Conservation (phyloP, 768 basidiomycete genomes). For the Plicaturopsis crispa region DNA sequence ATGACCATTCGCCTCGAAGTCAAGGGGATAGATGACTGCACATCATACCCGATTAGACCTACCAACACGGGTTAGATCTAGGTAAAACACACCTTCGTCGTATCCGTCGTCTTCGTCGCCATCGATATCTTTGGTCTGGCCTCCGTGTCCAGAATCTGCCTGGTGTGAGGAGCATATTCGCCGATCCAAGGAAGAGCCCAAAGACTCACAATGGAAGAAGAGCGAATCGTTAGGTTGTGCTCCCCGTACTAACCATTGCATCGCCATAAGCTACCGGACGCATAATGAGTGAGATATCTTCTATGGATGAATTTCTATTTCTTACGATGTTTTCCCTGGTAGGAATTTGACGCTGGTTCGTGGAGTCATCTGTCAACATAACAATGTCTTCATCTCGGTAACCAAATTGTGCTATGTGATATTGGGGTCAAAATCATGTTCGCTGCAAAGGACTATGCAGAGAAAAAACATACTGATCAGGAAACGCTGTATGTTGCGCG, state of each 20-base stretch:
- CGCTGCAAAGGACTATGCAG: neutral
- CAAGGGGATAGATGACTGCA: slow-evolving; percentile 81
- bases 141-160: slow-evolving; percentile 89
- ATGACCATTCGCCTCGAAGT: slow-evolving; percentile 56
- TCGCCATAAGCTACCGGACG: slow-evolving; percentile 51
- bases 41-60: too few species aligned
- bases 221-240: slow-evolving; percentile 80
- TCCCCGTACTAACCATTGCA: slow-evolving; percentile 86
- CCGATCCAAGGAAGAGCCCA: neutral
- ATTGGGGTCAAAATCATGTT: neutral
- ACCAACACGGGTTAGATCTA: too few species aligned
- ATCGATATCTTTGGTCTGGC: slow-evolving; percentile 76
- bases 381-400: slow-evolving; percentile 81
- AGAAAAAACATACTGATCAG: slow-evolving; percentile 44
- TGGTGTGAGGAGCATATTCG: neutral
- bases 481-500: slow-evolving; percentile 72
- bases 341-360: slow-evolving; percentile 55
- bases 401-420: slow-evolving; percentile 41
- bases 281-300: neutral
- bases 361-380: slow-evolving; percentile 71
- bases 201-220: slow-evolving; percentile 76
- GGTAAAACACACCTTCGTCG: slow-evolving; percentile 73
- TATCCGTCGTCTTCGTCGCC: slow-evolving; percentile 82
- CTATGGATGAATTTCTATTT: too few species aligned
- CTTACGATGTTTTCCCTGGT: slow-evolving; percentile 77